A percentile compares a stretch with the other conserved stretches of the same genome.
Conservation (phyloP, 306 rosid species). For the Abrus precatorius region DNA sequence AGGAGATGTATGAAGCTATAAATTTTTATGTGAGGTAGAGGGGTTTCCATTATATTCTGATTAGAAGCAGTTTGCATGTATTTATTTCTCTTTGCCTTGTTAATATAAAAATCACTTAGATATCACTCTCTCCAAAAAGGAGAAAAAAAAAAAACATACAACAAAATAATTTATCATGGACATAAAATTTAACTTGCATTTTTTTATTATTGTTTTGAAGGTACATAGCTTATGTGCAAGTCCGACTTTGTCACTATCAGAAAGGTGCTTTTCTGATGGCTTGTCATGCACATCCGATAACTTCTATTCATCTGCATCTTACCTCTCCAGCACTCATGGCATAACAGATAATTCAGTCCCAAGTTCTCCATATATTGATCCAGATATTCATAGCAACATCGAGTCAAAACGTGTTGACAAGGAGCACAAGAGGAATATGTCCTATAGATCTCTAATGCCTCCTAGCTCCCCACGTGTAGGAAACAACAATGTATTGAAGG, state of each 20-base stretch:
- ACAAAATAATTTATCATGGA: background rate
- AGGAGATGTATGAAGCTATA: background rate
- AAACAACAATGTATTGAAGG: slow-evolving; percentile 68
- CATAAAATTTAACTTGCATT: slow-evolving; percentile 33
- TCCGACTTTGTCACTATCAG: slow-evolving; percentile 81
- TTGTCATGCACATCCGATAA: slow-evolving; percentile 69
- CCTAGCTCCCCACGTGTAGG: slow-evolving; percentile 52
- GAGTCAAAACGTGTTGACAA: slow-evolving; percentile 45
- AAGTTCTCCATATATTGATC: slow-evolving; percentile 63
- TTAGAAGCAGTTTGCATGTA: background rate
- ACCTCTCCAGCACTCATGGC: slow-evolving; percentile 55
- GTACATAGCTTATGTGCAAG: slow-evolving; percentile 79
- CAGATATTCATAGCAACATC: slow-evolving; percentile 53
- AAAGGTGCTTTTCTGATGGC: slow-evolving; percentile 85
- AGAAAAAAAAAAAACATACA: background rate
- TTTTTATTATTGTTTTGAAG: slow-evolving; percentile 58
- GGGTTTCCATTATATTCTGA: background rate
- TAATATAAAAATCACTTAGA: slow-evolving; percentile 34
- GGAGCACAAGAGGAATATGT: slow-evolving; percentile 51
- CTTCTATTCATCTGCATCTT: slow-evolving; percentile 60
- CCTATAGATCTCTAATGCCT: slow-evolving; percentile 52
- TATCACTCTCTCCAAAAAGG: background rate
- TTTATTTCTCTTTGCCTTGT: background rate
- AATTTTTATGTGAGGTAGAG: background rate
- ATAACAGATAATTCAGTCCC: slow-evolving; percentile 56